These are phyloP conservation scores for Mycena galericulata DNA, from an alignment of 768 basidiomycete species.

Conservation along the genomic window DNA sequence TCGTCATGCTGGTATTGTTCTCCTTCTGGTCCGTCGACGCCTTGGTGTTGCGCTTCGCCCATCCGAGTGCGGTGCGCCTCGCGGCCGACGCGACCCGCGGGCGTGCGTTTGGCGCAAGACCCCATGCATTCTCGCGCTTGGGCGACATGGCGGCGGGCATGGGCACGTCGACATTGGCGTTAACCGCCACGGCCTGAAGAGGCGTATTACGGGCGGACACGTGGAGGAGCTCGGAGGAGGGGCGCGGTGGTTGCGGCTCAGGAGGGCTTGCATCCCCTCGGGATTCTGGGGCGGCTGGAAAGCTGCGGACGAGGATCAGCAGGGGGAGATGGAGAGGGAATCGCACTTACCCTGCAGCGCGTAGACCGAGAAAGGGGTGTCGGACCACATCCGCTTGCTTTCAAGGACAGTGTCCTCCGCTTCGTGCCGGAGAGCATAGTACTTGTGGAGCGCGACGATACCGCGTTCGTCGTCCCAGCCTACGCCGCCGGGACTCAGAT, in stretches of 20 bases:
- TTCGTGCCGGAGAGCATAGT: constrained; percentile 77
- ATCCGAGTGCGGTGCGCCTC: constrained; percentile 69
- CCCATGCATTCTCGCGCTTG: constrained; percentile 54
- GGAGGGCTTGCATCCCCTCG: constrained; percentile 77
- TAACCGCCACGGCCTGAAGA: constrained; percentile 59
- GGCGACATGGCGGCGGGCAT: constrained; percentile 57
- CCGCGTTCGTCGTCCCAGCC: constrained; percentile 80
- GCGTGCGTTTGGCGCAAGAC: constrained; percentile 52
- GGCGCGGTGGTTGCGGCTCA: constrained; percentile 49
- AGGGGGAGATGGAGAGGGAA: constrained; percentile 20
- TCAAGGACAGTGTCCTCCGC: constrained; percentile 74
- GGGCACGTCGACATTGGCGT: constrained; percentile 53
- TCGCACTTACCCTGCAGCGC: constrained; percentile 76
- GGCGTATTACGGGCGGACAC: constrained; percentile 32
- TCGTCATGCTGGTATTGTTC: constrained; percentile 52
- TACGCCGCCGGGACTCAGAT: constrained; percentile 53
- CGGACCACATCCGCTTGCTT: constrained; percentile 73
- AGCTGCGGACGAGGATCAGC: constrained; percentile 52
- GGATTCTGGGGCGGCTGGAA: constrained; percentile 78
- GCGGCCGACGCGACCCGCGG: constrained; percentile 68
- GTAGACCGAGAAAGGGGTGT: constrained; percentile 81
- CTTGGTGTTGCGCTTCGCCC: constrained; percentile 72
- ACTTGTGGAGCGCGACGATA: constrained; percentile 71
- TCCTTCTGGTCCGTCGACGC: constrained; percentile 67
- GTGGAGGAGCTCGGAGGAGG: constrained; percentile 37